Conservation (phyloP, 306 rosid species). For the Prunus davidiana region DNA sequence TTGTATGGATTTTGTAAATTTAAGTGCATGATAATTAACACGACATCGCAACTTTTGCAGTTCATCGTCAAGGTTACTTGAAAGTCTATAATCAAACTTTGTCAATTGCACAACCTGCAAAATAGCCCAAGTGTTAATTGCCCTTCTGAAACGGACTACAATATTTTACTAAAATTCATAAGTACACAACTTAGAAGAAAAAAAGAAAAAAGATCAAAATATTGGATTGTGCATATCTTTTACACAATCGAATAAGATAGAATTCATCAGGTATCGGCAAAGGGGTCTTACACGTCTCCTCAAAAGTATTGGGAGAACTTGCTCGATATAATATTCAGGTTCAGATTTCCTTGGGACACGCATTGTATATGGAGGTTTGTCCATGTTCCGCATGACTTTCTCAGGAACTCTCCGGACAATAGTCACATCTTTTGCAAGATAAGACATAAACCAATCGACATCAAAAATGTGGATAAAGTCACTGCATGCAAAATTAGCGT, state of each 20-base stretch:
- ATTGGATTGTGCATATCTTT: not conserved
- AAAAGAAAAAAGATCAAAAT: not conserved
- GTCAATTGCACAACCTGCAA: constrained; percentile 91
- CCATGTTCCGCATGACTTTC: constrained; percentile 91
- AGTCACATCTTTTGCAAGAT: constrained; percentile 80
- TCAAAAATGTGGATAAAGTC: constrained; percentile 83
- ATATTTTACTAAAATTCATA: not conserved
- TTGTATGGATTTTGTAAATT: constrained; percentile 82
- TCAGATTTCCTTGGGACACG: constrained; percentile 98
- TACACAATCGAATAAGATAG: not conserved
- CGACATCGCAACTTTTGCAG: constrained; percentile 93
- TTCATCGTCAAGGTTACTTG: constrained; percentile 80
- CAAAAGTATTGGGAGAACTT: constrained; percentile 88
- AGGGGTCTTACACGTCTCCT: constrained; percentile 69
- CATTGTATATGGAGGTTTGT: constrained; percentile 98
- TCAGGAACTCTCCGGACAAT: constrained; percentile 89
- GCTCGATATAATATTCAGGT: constrained; percentile 94
- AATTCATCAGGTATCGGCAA: not conserved
- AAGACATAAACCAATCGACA: constrained; percentile 81
- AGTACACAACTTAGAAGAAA: not conserved
- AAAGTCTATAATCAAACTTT: constrained; percentile 95
- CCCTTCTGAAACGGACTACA: not conserved
- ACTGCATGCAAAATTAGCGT: constrained; percentile 41
- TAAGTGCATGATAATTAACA: constrained; percentile 89
- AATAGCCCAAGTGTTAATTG: constrained; percentile 23